Percentiles rank a stretch among this genome's conserved stretches.
Conservation (phyloP, 208 protist genomes). For the Wallacemonas sp. region DNA sequence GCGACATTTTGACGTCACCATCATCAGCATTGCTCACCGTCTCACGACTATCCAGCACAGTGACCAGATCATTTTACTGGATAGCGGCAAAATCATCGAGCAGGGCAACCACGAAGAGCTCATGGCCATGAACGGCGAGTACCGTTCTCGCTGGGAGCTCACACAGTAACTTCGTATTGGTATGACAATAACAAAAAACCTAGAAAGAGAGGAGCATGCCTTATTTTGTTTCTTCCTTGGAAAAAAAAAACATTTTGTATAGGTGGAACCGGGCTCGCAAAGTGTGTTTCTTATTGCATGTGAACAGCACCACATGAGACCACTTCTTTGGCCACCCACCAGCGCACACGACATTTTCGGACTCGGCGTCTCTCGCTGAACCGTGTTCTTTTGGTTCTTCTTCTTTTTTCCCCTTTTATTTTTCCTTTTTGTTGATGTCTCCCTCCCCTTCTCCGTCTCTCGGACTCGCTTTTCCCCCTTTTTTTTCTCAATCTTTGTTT, state of each 20-base stretch:
- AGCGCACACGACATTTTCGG: neutral
- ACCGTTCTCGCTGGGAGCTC: slow-evolving; percentile 29
- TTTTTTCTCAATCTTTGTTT: too few relatives aligned
- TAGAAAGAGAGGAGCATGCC: neutral
- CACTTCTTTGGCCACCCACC: neutral
- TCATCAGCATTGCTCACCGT: slow-evolving; percentile 71
- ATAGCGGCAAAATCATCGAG: slow-evolving; percentile 35
- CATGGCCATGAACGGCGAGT: slow-evolving; percentile 28
- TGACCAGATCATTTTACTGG: slow-evolving; percentile 69
- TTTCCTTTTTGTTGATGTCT: neutral
- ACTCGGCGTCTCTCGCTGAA: neutral
- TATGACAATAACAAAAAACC: neutral
- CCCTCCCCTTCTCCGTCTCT: neutral
- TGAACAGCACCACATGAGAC: slow-evolving; percentile 11
- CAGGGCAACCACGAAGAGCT: slow-evolving; percentile 43
- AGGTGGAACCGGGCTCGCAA: too few relatives aligned
- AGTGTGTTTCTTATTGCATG: too few relatives aligned
- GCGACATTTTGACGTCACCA: slow-evolving; percentile 28
- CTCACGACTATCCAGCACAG: slow-evolving; percentile 69
- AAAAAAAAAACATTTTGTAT: too few relatives aligned
- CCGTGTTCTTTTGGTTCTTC: neutral
- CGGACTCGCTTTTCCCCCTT: too few relatives aligned
- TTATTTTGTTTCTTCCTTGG: slow-evolving; percentile 14
- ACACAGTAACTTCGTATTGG: slow-evolving; percentile 3
- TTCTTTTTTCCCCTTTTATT: neutral